These are phyloP conservation scores for Silene noctiflora DNA, from an alignment of 179 eudicot species.

Conservation along the genomic window DNA sequence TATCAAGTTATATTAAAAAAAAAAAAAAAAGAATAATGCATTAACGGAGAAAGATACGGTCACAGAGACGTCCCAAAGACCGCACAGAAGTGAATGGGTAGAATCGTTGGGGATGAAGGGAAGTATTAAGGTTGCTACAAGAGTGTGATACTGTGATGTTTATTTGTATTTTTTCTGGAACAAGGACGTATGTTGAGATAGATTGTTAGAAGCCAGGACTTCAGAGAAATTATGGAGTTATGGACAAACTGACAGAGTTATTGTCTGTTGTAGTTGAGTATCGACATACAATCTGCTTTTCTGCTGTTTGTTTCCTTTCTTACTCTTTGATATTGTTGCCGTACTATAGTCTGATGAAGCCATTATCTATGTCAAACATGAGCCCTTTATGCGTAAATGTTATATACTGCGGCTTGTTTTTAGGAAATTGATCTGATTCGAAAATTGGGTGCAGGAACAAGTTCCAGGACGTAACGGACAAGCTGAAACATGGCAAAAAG, in stretches of 20 bases:
- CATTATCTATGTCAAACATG: neutral
- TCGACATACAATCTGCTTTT: neutral
- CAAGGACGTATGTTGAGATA: neutral
- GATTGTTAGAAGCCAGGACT: neutral
- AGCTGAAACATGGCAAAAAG: constrained; percentile 64
- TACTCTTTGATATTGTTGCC: neutral
- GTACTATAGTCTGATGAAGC: neutral
- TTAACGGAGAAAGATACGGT: no score
- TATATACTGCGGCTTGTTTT: neutral
- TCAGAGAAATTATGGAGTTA: neutral
- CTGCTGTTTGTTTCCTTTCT: neutral
- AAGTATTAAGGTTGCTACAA: neutral
- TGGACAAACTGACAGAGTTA: neutral
- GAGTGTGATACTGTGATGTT: neutral
- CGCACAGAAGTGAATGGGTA: no score
- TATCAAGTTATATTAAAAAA: no score
- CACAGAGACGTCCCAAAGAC: no score
- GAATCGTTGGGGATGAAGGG: no score
- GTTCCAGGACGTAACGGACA: constrained; percentile 45
- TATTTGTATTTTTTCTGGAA: neutral
- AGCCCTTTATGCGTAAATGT: neutral
- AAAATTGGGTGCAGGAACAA: constrained; percentile 51
- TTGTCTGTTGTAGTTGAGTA: neutral
- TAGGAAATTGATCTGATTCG: constrained; percentile 5
- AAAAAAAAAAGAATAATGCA: no score